phyloP scores from a whole-genome alignment of 75 land plant genomes.

The Sequoiadendron giganteum region DNA sequence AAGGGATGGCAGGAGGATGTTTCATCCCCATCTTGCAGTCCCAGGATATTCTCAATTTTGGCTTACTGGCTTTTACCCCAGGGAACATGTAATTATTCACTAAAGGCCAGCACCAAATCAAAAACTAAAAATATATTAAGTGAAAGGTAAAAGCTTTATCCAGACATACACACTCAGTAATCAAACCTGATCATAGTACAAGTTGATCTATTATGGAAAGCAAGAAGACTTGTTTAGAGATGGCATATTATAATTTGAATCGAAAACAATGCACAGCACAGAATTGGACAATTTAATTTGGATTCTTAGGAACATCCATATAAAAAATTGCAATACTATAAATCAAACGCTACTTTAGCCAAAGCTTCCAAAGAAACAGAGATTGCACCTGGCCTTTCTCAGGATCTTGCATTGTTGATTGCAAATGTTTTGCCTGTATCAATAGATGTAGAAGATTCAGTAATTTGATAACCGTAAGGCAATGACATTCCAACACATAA shows the following conservation, averaged over 20 bases:
- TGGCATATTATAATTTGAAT: background rate
- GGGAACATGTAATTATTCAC: too few relatives aligned
- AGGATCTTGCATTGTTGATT: conserved; percentile 39
- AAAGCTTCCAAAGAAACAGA: background rate
- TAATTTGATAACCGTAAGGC: background rate
- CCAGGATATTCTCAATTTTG: too few relatives aligned
- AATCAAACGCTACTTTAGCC: background rate
- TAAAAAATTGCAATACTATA: background rate
- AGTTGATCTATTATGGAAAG: background rate
- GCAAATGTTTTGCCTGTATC: conserved; percentile 44
- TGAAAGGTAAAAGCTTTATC: too few relatives aligned
- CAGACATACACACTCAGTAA: too few relatives aligned
- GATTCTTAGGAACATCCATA: too few relatives aligned
- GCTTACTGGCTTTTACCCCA: too few relatives aligned
- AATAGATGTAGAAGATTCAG: background rate
- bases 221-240: background rate
- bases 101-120: too few relatives aligned
- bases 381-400: conserved; percentile 39
- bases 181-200: too few relatives aligned
- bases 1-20: too few relatives aligned
- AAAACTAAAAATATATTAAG: too few relatives aligned
- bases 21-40: too few relatives aligned
- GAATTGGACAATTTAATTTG: background rate
- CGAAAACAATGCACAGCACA: background rate
- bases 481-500: background rate